Percentiles rank a stretch among this genome's conserved stretches.
Evolutionary conservation across 306 rosid species (phyloP).

Genomic region (Cucumis melo): DNA sequence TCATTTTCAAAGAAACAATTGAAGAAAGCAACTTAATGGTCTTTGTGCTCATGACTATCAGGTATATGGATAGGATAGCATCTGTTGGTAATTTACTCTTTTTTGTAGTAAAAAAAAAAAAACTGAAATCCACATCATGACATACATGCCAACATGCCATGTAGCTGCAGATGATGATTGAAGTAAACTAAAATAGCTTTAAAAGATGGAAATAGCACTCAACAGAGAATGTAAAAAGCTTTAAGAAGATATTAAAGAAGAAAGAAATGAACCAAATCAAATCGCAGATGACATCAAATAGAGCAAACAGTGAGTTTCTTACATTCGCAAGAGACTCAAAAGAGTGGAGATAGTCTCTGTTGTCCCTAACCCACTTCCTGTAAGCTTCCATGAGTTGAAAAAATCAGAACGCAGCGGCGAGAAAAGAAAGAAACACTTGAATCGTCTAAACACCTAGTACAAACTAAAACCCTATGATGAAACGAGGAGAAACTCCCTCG

Average conservation of each 20-base stretch:
- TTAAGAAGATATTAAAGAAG: background rate
- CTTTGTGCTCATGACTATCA: background rate
- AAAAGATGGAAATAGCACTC: background rate
- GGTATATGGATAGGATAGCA: background rate
- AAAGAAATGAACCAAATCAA: background rate
- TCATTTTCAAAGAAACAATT: background rate
- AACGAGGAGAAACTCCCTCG: background rate
- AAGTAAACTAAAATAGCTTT: background rate
- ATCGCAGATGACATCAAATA: background rate
- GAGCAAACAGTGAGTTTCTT: conserved; percentile 16
- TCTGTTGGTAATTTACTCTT: background rate
- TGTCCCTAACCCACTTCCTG: conserved; percentile 78
- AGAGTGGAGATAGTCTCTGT: conserved; percentile 72
- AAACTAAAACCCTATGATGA: conserved; percentile 12
- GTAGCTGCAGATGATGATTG: background rate
- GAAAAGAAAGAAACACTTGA: background rate
- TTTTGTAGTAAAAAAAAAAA: background rate
- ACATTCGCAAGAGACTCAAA: conserved; percentile 88
- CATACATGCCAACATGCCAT: background rate
- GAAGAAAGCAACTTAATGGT: background rate
- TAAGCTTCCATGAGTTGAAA: conserved; percentile 64
- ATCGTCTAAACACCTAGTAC: conserved; percentile 6
- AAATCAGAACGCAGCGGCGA: conserved; percentile 6
- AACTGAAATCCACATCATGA: background rate
- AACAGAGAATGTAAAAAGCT: background rate